Conservation (phyloP, 768 basidiomycete genomes). For the Kondoa malvinella region DNA sequence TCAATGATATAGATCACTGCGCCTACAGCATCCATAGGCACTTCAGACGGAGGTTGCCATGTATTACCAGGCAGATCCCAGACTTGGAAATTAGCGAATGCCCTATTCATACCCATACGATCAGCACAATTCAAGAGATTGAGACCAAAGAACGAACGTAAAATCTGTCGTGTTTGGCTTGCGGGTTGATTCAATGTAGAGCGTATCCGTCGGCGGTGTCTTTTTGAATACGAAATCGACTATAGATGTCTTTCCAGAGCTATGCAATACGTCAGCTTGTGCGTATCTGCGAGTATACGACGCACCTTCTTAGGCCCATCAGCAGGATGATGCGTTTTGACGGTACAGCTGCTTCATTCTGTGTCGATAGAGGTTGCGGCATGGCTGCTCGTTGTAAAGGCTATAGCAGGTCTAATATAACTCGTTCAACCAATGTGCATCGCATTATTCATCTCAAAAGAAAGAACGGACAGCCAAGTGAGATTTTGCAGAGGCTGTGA, state of each 20-base stretch:
- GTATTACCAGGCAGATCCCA: conserved; percentile 85
- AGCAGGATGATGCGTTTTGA: not conserved
- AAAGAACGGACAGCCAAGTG: too few relatives aligned
- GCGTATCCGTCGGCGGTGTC: not conserved
- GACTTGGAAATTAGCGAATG: conserved; percentile 78
- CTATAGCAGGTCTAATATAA: too few relatives aligned
- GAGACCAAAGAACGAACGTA: not conserved
- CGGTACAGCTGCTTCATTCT: not conserved
- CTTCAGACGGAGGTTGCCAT: conserved; percentile 50
- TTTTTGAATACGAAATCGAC: conserved; percentile 3
- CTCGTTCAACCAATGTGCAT: too few relatives aligned
- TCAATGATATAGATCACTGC: conserved; percentile 87
- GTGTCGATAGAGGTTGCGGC: too few relatives aligned
- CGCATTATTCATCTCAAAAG: too few relatives aligned
- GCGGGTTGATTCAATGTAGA: conserved; percentile 2
- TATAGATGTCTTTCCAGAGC: conserved; percentile 4
- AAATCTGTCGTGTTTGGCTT: not conserved
- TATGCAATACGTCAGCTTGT: not conserved
- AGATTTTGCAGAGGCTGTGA: too few relatives aligned
- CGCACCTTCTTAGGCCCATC: conserved; percentile 4
- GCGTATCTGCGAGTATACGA: not conserved
- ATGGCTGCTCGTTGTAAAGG: too few relatives aligned
- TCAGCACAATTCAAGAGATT: not conserved
- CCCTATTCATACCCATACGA: conserved; percentile 37
- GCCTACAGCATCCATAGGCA: conserved; percentile 59